Conservation (phyloP, 768 basidiomycete species). For the Podaxis sp. region DNA sequence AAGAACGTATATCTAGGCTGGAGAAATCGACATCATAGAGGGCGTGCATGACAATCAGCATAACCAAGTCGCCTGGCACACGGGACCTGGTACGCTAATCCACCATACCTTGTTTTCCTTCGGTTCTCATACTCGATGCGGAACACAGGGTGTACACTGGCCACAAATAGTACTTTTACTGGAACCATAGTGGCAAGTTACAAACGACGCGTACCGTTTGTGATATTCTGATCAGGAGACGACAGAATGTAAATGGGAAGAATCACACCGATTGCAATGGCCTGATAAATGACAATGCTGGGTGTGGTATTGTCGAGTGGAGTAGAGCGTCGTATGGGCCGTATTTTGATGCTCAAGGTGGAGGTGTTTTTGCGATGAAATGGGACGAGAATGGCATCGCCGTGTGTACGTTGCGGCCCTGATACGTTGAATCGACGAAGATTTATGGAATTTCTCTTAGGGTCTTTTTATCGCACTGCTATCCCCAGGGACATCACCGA, state of each 20-base stretch:
- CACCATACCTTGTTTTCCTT: background rate
- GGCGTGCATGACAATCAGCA: slow-evolving; percentile 84
- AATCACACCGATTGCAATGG: slow-evolving; percentile 59
- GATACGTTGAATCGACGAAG: background rate
- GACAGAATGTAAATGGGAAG: slow-evolving; percentile 35
- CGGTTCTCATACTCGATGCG: slow-evolving; percentile 7
- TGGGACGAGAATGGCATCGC: slow-evolving; percentile 81
- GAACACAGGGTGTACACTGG: slow-evolving; percentile 57
- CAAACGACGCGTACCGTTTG: background rate
- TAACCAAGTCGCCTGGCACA: slow-evolving; percentile 85
- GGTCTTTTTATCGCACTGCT: slow-evolving; percentile 82
- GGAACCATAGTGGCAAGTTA: slow-evolving; percentile 60
- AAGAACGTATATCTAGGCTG: slow-evolving; percentile 41
- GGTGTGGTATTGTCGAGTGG: slow-evolving; percentile 79
- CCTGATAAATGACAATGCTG: slow-evolving; percentile 55
- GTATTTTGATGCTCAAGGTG: slow-evolving; percentile 74
- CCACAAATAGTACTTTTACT: slow-evolving; percentile 54
- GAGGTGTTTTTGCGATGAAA: slow-evolving; percentile 87
- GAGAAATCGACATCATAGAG: slow-evolving; percentile 84
- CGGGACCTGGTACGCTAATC: slow-evolving; percentile 26
- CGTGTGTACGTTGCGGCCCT: slow-evolving; percentile 55
- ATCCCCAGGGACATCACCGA: slow-evolving; percentile 65
- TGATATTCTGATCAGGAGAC: slow-evolving; percentile 27
- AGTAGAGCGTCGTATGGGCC: slow-evolving; percentile 84
- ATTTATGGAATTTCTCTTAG: slow-evolving; percentile 32